Evolutionary conservation across 75 land plant species (phyloP).

Genomic region (Adiantum capillusveneris): DNA sequence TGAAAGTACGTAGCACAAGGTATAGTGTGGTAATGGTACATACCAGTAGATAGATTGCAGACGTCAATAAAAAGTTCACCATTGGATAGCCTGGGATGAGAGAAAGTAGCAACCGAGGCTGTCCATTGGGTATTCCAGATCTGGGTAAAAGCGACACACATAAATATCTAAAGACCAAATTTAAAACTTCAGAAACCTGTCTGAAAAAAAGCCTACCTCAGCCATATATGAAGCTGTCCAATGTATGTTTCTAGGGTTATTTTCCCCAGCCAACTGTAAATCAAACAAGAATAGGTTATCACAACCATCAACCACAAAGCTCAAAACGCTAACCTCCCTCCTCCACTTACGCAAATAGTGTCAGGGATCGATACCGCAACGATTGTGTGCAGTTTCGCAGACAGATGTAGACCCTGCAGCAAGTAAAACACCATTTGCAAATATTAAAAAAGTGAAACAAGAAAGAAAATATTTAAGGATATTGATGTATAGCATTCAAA

Average conservation of each 20-base stretch:
- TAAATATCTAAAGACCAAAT: too few species aligned
- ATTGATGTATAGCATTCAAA: too few species aligned
- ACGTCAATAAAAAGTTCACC: slow-evolving; percentile 83
- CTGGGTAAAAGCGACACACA: too few species aligned
- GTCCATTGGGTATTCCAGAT: slow-evolving; percentile 73
- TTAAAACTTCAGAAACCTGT: too few species aligned
- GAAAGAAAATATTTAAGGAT: too few species aligned
- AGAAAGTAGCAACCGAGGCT: slow-evolving; percentile 74
- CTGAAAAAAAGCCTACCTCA: slow-evolving; percentile 75
- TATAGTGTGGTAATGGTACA: too few species aligned
- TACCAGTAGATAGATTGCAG: slow-evolving; percentile 69
- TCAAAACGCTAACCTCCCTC: neutral
- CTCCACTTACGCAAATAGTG: slow-evolving; percentile 86
- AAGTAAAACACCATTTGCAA: too few species aligned
- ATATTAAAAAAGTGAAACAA: too few species aligned
- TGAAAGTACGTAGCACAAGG: too few species aligned
- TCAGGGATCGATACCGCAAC: slow-evolving; percentile 58
- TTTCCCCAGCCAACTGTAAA: slow-evolving; percentile 86
- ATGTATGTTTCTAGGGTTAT: slow-evolving; percentile 90
- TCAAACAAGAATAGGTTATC: neutral
- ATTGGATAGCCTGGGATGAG: slow-evolving; percentile 77
- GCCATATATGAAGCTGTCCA: slow-evolving; percentile 89
- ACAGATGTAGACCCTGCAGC: slow-evolving; percentile 76
- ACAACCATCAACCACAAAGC: too few species aligned
- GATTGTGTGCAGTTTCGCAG: slow-evolving; percentile 72